phyloP scores from a whole-genome alignment of 768 basidiomycete genomes.

The Botryobasidium botryosum region DNA sequence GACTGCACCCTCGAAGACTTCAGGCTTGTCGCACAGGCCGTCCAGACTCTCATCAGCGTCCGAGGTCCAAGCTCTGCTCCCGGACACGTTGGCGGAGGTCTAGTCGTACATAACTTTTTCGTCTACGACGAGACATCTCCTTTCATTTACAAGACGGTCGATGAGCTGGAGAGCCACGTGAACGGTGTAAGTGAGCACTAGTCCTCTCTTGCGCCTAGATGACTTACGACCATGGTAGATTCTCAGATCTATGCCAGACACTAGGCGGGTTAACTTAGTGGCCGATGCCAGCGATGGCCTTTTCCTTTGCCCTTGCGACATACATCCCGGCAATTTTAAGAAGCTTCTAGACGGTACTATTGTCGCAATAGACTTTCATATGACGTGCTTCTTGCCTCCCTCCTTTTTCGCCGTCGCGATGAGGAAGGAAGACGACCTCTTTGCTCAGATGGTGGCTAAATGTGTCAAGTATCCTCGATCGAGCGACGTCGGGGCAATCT shows the following conservation, averaged over 20 bases:
- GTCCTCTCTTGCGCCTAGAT: not conserved
- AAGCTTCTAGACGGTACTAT: not conserved
- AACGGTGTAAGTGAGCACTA: constrained; percentile 3
- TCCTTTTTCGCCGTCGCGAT: constrained; percentile 4
- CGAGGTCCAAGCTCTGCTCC: not conserved
- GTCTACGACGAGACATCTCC: not conserved
- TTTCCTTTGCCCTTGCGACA: constrained; percentile 1
- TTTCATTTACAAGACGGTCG: not conserved
- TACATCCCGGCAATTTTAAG: constrained; percentile 3
- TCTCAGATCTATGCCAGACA: not conserved
- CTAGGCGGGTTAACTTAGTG: not conserved
- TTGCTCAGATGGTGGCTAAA: not conserved
- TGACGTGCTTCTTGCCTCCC: not conserved
- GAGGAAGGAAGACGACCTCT: not conserved
- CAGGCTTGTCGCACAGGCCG: constrained; percentile 1
- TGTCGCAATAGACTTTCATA: constrained; percentile 2
- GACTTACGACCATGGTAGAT: not conserved
- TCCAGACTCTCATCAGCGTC: not conserved
- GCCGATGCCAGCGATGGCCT: not conserved
- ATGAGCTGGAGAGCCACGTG: constrained; percentile 4
- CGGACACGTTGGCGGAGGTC: constrained; percentile 3
- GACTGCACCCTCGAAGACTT: not conserved
- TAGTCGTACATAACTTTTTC: not conserved
- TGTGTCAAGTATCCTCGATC: constrained; percentile 1
- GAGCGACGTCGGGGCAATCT: not conserved